These are phyloP conservation scores for Thalassiosira ordinaria DNA, from an alignment of 352 stramenopile species.

Conservation along the genomic window DNA sequence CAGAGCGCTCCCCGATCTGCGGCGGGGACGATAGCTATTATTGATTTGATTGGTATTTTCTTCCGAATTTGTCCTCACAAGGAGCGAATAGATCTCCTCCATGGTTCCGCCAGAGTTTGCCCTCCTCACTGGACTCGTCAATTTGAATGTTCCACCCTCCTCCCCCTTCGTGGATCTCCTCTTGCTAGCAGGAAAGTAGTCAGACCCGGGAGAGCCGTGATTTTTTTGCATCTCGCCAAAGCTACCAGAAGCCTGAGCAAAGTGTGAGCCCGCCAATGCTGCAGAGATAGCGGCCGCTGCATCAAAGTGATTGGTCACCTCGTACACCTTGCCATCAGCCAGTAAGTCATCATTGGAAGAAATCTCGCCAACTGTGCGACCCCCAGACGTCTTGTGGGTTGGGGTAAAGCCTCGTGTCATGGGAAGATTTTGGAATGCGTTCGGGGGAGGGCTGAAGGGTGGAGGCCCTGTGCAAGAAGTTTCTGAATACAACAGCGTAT, in stretches of 20 bases:
- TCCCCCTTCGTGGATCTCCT: neutral
- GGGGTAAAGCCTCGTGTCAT: slow-evolving; percentile 45
- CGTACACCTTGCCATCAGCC: slow-evolving; percentile 16
- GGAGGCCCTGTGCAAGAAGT: neutral
- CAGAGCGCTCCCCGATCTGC: too few species aligned
- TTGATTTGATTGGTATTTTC: too few species aligned
- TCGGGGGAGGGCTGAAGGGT: slow-evolving; percentile 32
- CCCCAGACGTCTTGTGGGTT: too few species aligned
- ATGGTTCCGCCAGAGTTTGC: neutral
- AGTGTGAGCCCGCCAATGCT: slow-evolving; percentile 46
- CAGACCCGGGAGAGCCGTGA: too few species aligned
- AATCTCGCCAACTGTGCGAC: too few species aligned
- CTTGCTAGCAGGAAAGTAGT: neutral
- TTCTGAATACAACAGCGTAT: slow-evolving; percentile 4
- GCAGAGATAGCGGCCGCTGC: slow-evolving; percentile 51
- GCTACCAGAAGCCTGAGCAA: slow-evolving; percentile 28
- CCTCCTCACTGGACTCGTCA: neutral
- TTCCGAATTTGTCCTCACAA: neutral
- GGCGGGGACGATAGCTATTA: too few species aligned
- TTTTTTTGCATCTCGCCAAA: slow-evolving; percentile 9
- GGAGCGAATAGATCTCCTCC: neutral
- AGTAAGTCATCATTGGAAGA: slow-evolving; percentile 1
- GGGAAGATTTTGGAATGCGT: slow-evolving; percentile 60
- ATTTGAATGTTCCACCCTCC: neutral
- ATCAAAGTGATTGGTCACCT: slow-evolving; percentile 59